These are phyloP conservation scores for Cornus suecica DNA, from an alignment of 148 eudicot species.

Conservation along the genomic window DNA sequence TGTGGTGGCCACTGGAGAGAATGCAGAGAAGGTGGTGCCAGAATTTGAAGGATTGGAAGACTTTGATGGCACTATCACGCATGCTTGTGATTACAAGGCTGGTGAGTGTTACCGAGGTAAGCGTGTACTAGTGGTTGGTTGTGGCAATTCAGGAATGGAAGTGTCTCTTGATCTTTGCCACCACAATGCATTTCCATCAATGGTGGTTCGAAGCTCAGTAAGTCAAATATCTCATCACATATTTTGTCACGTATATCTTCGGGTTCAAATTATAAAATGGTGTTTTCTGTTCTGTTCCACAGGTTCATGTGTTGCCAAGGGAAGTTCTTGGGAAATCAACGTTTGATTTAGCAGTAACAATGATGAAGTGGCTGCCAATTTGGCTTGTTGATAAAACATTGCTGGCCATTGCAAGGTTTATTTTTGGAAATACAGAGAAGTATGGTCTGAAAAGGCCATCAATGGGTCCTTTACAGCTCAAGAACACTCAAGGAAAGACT, in stretches of 20 bases:
- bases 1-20: slow-evolving; percentile 94
- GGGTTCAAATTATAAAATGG: not conserved
- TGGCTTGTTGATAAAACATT: slow-evolving; percentile 64
- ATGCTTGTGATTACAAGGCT: slow-evolving; percentile 77
- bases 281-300: slow-evolving; percentile 12
- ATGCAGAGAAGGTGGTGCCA: slow-evolving; percentile 88
- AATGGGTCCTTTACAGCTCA: slow-evolving; percentile 72
- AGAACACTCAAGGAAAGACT: slow-evolving; percentile 74
- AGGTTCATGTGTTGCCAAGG: slow-evolving; percentile 89
- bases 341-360: slow-evolving; percentile 62
- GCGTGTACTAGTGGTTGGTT: slow-evolving; percentile 74
- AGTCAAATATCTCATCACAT: slow-evolving; percentile 6
- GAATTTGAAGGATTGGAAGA: slow-evolving; percentile 71
- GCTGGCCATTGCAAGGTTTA: slow-evolving; percentile 35
- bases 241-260: not conserved
- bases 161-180: slow-evolving; percentile 90
- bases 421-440: slow-evolving; percentile 65
- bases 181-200: slow-evolving; percentile 58
- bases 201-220: slow-evolving; percentile 81
- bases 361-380: slow-evolving; percentile 59
- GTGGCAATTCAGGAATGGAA: slow-evolving; percentile 98
- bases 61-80: slow-evolving; percentile 64
- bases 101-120: slow-evolving; percentile 61
- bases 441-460: slow-evolving; percentile 77
- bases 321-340: slow-evolving; percentile 75